Base-by-base conservation (phyloP, 177 flowering plant genomes). In the Vitis hybrid region DNA sequence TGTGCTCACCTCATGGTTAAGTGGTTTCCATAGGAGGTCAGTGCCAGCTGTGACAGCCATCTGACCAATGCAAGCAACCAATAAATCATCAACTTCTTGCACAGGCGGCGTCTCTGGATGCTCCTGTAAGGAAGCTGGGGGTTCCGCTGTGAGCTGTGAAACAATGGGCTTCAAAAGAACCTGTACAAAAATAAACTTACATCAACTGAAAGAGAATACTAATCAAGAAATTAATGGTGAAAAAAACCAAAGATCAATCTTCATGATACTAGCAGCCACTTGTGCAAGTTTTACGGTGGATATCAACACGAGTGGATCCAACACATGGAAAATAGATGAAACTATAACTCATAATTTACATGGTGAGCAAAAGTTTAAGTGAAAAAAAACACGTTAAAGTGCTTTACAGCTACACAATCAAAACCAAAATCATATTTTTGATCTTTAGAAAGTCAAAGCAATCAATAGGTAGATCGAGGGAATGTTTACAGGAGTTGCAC, bases 1-100 rank as follows among this genome's bases (percentile, higher is more conserved):
- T 56, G 33, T 51, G 65, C 70, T 73, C 63, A 91, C 98, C 92
- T 93, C 97, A 71, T 93, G 94, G 73, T 91, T 94, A 60, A 94
- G 75, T 19, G 94, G 87, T 70, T 93, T 93, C 98, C 99, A 94
- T 2, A 91, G 77, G 53, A 91, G 90, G 78, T 94, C 99, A 63
- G 82, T 78, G 53, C 93, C 96, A 16, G 92, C 86, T 61, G 93
- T 79, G 45, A 90, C 88, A 66, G 99, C 98, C 99, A 94, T 93
- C 80, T 93, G 98, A 64, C 97, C 97, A 63, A 89, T 61, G 74
- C 97, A 93, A 16, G 70, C 63, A 66, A 94, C 93, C 79, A 93
- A 74, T 50, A 85, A 68, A 60, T 85, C 90, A 78, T 93, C 97
- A 52, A 94, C 94, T 71, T 91, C 94, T 31, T 78, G 48, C 56